Base-by-base conservation (phyloP, 2,329 filamentous ascomycete genomes). In the Chlorencoelia australis region DNA sequence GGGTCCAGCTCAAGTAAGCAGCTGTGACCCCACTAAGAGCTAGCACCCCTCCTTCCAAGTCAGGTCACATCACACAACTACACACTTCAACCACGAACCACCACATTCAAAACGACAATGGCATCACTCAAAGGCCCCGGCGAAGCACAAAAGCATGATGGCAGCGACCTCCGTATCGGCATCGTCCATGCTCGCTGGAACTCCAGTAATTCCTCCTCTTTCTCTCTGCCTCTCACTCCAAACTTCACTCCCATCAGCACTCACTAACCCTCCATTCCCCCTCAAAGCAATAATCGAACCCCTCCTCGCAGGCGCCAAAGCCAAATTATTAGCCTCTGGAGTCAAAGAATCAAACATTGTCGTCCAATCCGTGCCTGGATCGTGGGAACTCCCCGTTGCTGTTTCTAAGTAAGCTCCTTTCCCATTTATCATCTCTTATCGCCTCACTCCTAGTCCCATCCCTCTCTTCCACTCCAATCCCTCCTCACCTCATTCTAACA, bases 181-280 rank as follows among this genome's bases (percentile, higher is more conserved):
- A 96, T 98, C 57, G 75, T 98, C 41, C 91, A 96, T 65, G 89
- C 89, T 41, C 79, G 91, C 54, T 98, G 91, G 91, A 98, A 98
- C 67, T 52, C 50, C 15, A 47, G 54, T 55, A 46, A 35, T 39
- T 16, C 20, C 4, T 13, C n/a, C 22, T 22, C 31, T 18, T 10
- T 24, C 25, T 19, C 19, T 7, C 20, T 38, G 10, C 11, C 18
- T n/a, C 14, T 9, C 13, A 18, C 7, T 9, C 25, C 19, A 16
- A 14, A 13, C 14, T n/a, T 25, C 25, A 26, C 22, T 39, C 30
- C 18, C 39, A 39, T 33, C 25, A 35, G 22, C 27, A 43, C 36
- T 20, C 11, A 33, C 35, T 31, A 36, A 37, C 30, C n/a, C n/a
- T 19, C 24, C 15, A 37, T 5, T 28, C 10, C 19, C 11, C 9